Percentiles rank a stretch among this genome's conserved stretches.
Evolutionary conservation across 2,329 filamentous ascomycete genomes (phyloP).

Genomic region (Fusarium abutilonis): DNA sequence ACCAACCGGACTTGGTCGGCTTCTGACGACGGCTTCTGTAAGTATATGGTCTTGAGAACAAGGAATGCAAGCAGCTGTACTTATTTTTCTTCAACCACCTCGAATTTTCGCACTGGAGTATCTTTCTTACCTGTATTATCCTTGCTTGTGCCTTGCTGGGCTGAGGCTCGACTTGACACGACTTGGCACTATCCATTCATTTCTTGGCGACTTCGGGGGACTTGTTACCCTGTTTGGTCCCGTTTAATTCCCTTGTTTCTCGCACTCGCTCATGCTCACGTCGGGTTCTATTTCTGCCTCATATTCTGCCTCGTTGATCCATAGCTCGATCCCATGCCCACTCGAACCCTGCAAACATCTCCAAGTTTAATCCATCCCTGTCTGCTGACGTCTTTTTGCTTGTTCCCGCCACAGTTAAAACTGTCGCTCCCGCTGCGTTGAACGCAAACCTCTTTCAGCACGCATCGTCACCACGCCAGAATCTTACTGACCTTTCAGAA

Average conservation of each 20-base stretch:
- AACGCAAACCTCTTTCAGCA: conserved; percentile 41
- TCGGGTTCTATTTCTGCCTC: conserved; percentile 36
- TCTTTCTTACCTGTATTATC: neutral
- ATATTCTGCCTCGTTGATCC: conserved; percentile 19
- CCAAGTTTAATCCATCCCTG: conserved; percentile 39
- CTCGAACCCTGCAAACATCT: conserved; percentile 30
- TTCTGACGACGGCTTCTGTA: conserved; percentile 14
- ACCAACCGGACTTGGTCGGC: conserved; percentile 22
- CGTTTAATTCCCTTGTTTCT: conserved; percentile 29
- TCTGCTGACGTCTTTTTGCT: conserved; percentile 44
- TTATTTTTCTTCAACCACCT: neutral
- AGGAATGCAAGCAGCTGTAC: conserved; percentile 15
- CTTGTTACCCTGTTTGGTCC: conserved; percentile 16
- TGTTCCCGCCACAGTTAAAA: conserved; percentile 42
- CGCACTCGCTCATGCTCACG: conserved; percentile 7
- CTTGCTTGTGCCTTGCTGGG: conserved; percentile 26
- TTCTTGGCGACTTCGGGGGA: conserved; percentile 30
- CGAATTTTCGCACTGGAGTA: no score
- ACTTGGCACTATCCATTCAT: conserved; percentile 14
- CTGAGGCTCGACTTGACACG: conserved; percentile 21
- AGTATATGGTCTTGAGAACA: conserved; percentile 24
- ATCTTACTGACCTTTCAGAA: conserved; percentile 60
- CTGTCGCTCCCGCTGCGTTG: conserved; percentile 37
- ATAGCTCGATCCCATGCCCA: conserved; percentile 24
- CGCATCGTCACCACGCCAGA: conserved; percentile 59